phyloP scores from a whole-genome alignment of 2,329 filamentous ascomycete genomes.

The Arthrobotrys iridis region DNA sequence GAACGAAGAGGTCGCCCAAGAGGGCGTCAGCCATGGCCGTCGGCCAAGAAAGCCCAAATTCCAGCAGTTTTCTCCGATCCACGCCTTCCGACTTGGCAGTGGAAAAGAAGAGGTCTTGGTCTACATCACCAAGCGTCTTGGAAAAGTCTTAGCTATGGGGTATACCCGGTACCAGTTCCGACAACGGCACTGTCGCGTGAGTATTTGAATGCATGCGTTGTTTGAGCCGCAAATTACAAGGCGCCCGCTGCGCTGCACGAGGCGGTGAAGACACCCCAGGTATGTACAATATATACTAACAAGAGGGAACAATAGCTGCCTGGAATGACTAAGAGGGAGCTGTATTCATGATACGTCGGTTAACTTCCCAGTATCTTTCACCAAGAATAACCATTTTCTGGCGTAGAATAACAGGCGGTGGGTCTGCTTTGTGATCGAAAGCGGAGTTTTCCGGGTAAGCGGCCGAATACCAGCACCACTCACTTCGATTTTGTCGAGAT shows the following conservation, averaged over 20 bases:
- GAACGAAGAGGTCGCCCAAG: not conserved
- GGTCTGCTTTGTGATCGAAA: not conserved
- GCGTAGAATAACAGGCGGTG: not conserved
- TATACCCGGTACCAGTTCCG: slow-evolving; percentile 10
- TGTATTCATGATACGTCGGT: not conserved
- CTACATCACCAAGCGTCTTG: slow-evolving; percentile 46
- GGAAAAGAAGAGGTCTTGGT: slow-evolving; percentile 38
- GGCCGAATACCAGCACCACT: slow-evolving; percentile 30
- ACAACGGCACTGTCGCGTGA: slow-evolving; percentile 30
- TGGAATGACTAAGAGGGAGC: slow-evolving; percentile 24
- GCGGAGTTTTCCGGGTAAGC: slow-evolving; percentile 33
- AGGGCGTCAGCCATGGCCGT: not conserved
- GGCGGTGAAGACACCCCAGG: slow-evolving; percentile 8
- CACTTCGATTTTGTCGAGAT: not conserved
- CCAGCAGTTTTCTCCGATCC: slow-evolving; percentile 3
- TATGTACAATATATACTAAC: not conserved
- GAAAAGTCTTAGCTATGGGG: slow-evolving; percentile 40
- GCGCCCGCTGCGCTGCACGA: too few relatives aligned
- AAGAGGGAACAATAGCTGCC: slow-evolving; percentile 21
- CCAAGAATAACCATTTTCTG: slow-evolving; percentile 8
- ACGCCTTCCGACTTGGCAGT: slow-evolving; percentile 30
- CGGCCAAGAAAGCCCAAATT: slow-evolving; percentile 26
- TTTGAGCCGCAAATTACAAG: not conserved
- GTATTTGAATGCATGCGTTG: slow-evolving; percentile 4
- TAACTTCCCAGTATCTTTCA: slow-evolving; percentile 30